Base-by-base conservation (phyloP, 306 rosid species). In the Styphnolobium japonicum region DNA sequence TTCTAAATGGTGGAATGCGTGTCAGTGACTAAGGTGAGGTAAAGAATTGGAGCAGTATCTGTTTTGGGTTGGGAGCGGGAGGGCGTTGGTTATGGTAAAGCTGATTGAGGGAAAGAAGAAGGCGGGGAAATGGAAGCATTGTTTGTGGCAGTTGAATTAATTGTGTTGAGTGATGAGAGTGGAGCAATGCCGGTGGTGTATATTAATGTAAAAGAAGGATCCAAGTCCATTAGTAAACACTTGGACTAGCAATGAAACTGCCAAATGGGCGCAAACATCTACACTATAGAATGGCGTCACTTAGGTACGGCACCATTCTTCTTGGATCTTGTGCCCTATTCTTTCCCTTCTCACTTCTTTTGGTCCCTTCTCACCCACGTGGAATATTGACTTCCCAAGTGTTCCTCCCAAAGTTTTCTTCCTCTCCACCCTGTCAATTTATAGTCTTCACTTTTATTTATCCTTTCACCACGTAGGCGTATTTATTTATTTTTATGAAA, bases 271-370 rank as follows among this genome's bases (percentile, higher is more conserved):
- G 56, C 76, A 67, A 21, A 64, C 67, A 56, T 60, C 8, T 16
- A 23, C 23, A 10, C 34, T 5, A 31, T 9, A 63, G 60, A 70
- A 76, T 73, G 78, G 73, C 71, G 81, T 77, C 82, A 80, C 77
- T 67, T 23, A 33, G 40, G 68, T 46, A 68, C 27, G 77, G 4
- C 12, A 56, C 76, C 78, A 66, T 65, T 71, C 46, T 67, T 87
- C 80, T 87, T 81, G 85, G 86, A 82, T 82, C 81, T 53, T 19
- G 85, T 71, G 90, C 81, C 80, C 75, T 33, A 1, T 19, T 55
- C 55, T 37, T 67, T 48, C 77, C 49, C 62, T 65, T 40, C 48
- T 43, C 64, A 5, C 74, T 67, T 48, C 10, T 67, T 68, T 76
- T 37, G 64, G 46, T 23, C 79, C 60, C 49, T 77, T 39, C 33